A percentile compares a stretch with the other conserved stretches of the same genome.
Conservation (phyloP, 1,284 basidiomycete species). For the Fistulinella cinereoalba region DNA sequence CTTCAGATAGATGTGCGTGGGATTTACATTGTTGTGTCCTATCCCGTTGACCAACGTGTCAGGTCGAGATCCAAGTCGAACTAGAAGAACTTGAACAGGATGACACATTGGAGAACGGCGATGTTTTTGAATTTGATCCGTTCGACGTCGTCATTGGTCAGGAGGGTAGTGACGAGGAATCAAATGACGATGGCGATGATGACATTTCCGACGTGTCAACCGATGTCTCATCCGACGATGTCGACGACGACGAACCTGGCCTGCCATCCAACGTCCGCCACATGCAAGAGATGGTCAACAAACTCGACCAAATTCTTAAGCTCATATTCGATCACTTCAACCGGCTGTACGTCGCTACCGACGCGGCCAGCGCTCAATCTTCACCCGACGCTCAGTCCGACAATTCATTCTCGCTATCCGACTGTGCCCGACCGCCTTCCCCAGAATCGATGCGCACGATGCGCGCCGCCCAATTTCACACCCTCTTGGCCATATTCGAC, state of each 20-base stretch:
- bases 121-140: constrained; percentile 75
- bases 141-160: constrained; percentile 81
- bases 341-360: constrained; percentile 38
- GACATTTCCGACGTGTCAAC: constrained; percentile 49
- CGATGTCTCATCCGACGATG: constrained; percentile 68
- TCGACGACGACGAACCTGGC: constrained; percentile 48
- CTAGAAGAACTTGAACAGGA: constrained; percentile 87
- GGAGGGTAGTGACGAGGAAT: constrained; percentile 56
- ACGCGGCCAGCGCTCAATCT: constrained; percentile 9
- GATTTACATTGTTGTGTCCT: background rate
- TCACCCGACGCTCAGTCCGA: constrained; percentile 8
- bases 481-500: constrained; percentile 90
- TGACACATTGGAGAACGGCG: constrained; percentile 54
- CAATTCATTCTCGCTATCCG: constrained; percentile 30
- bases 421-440: constrained; percentile 25
- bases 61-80: constrained; percentile 97
- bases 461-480: constrained; percentile 71
- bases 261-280: constrained; percentile 57
- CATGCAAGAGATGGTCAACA: constrained; percentile 84
- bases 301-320: constrained; percentile 86
- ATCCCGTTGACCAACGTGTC: constrained; percentile 4
- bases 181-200: constrained; percentile 54
- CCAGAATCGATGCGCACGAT: constrained; percentile 38
- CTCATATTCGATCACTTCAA: constrained; percentile 84
- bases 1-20: constrained; percentile 91